These are phyloP conservation scores for Phaeosphaeria sp. DNA, from an alignment of 2,329 filamentous ascomycete genomes.

Conservation along the genomic window DNA sequence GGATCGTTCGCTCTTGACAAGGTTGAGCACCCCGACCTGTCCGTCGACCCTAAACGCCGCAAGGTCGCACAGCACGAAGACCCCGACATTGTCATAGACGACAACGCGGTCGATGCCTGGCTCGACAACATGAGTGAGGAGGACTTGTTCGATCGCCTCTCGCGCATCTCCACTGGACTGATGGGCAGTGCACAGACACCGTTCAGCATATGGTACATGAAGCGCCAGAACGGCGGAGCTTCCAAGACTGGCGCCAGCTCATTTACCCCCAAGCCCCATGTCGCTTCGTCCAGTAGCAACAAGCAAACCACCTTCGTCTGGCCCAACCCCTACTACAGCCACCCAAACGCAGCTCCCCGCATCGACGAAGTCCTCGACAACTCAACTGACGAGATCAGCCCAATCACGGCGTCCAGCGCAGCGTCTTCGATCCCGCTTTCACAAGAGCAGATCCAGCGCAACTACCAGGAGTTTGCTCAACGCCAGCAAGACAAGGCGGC, in stretches of 20 bases:
- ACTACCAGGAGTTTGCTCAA: slow-evolving; percentile 1
- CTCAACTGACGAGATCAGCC: not conserved
- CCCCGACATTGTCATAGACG: not conserved
- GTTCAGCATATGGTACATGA: not conserved
- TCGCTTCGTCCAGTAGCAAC: not conserved
- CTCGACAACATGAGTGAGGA: not conserved
- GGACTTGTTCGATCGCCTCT: not conserved
- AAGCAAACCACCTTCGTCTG: slow-evolving; percentile 1
- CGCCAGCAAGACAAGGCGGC: slow-evolving; percentile 8
- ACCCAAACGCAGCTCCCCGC: not conserved
- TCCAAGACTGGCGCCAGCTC: not conserved
- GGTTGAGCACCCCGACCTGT: slow-evolving; percentile 10
- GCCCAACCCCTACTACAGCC: not conserved
- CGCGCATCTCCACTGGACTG: not conserved
- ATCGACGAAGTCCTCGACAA: not conserved
- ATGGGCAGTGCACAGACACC: slow-evolving; percentile 5
- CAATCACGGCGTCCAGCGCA: not conserved
- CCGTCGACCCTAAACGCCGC: slow-evolving; percentile 16
- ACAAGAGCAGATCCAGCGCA: slow-evolving; percentile 11
- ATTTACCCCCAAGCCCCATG: not conserved
- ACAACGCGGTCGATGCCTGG: not conserved
- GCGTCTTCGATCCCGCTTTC: slow-evolving; percentile 2
- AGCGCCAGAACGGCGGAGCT: not conserved
- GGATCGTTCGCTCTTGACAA: slow-evolving; percentile 12
- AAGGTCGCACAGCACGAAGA: slow-evolving; percentile 3